A percentile compares a stretch with the other conserved stretches of the same genome.
Conservation (phyloP, 495 filamentous ascomycete species). For the Xylona heveae region DNA sequence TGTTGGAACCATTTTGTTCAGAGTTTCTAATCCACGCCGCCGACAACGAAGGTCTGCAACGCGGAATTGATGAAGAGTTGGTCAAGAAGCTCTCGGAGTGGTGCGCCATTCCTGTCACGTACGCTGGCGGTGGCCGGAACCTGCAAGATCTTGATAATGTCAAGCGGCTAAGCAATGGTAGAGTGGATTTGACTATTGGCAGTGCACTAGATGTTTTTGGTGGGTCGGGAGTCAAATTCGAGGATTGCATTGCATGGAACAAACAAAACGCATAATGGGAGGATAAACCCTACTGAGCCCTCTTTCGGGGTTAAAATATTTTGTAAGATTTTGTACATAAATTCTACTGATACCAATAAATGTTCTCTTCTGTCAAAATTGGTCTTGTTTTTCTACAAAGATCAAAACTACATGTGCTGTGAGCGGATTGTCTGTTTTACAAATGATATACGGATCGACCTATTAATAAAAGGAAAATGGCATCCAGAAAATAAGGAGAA, state of each 20-base stretch:
- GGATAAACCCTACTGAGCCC: too few species aligned
- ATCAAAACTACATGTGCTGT: too few species aligned
- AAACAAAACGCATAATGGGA: too few species aligned
- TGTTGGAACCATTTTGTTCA: conserved; percentile 72
- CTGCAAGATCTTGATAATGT: conserved; percentile 64
- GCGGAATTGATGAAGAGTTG: conserved; percentile 70
- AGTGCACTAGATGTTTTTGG: conserved; percentile 94
- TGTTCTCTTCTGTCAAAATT: too few species aligned
- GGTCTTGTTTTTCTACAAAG: too few species aligned
- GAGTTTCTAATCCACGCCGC: conserved; percentile 98
- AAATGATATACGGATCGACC: too few species aligned
- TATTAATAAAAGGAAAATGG: too few species aligned
- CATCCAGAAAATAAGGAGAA: too few species aligned
- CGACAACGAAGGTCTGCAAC: conserved; percentile 87
- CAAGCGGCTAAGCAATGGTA: conserved; percentile 50
- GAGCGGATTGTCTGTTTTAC: too few species aligned
- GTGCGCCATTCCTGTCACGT: conserved; percentile 83
- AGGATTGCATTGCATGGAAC: conserved; percentile 84
- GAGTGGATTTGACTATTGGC: conserved; percentile 85
- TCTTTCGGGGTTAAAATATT: too few species aligned
- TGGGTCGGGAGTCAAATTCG: conserved; percentile 62
- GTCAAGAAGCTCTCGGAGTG: conserved; percentile 58
- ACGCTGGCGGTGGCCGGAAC: conserved; percentile 78
- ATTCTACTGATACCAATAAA: too few species aligned
- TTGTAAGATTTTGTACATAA: too few species aligned